Conservation (phyloP, 768 basidiomycete genomes). For the Holtermanniella nyarrowii region DNA sequence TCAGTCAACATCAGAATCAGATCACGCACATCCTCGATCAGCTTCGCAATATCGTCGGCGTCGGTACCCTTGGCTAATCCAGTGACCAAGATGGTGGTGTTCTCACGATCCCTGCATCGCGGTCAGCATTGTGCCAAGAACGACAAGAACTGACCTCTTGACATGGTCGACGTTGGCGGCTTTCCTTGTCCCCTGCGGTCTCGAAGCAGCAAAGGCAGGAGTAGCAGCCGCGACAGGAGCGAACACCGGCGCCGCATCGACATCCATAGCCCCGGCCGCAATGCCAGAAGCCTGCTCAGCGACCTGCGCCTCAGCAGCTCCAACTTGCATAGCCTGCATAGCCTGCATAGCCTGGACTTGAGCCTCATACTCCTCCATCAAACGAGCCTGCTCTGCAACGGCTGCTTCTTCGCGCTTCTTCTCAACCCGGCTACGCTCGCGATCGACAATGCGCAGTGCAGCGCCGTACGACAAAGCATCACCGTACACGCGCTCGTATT, state of each 20-base stretch:
- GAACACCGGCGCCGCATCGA: neutral
- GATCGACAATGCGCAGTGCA: constrained; percentile 6
- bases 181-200: no score
- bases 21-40: constrained; percentile 77
- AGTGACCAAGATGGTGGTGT: constrained; percentile 78
- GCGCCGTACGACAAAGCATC: constrained; percentile 48
- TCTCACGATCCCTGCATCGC: constrained; percentile 73
- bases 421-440: constrained; percentile 11
- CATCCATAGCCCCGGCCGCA: neutral
- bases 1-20: neutral
- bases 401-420: constrained; percentile 40
- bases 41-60: constrained; percentile 56
- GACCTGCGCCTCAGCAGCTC: constrained; percentile 2
- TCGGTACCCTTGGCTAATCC: constrained; percentile 52
- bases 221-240: neutral
- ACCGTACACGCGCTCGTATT: constrained; percentile 80
- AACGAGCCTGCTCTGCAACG: constrained; percentile 37
- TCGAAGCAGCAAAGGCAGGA: no score
- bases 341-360: constrained; percentile 3
- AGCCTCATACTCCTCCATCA: constrained; percentile 5
- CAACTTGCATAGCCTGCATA: constrained; percentile 4
- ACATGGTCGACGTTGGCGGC: constrained; percentile 5
- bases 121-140: neutral
- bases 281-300: neutral
- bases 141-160: constrained; percentile 3